Evolutionary conservation across 805 yeast species (phyloP).

Genomic region (Metschnikowia hibisci): DNA sequence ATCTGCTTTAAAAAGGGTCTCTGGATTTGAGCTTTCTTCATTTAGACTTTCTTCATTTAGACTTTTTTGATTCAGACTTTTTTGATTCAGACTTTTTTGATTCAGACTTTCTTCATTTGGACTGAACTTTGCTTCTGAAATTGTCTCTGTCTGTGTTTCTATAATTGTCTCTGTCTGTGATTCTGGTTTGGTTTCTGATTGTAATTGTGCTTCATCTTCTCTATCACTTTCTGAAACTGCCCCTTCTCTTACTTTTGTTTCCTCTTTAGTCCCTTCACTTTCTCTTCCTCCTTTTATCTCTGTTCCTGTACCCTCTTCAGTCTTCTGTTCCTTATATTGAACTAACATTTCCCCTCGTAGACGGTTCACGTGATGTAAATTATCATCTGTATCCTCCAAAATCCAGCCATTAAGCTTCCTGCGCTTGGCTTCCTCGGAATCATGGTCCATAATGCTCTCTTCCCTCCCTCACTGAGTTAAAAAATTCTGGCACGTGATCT

Average conservation of each 20-base stretch:
- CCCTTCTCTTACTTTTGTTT: neutral
- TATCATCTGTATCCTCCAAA: slow-evolving; percentile 20
- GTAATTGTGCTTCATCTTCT: too few relatives aligned
- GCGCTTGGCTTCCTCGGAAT: slow-evolving; percentile 4
- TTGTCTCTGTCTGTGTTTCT: too few relatives aligned
- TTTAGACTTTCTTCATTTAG: too few relatives aligned
- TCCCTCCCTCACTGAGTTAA: neutral
- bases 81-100: too few relatives aligned
- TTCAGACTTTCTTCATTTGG: too few relatives aligned
- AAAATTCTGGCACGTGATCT: neutral
- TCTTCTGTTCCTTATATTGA: neutral
- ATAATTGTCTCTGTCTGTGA: neutral
- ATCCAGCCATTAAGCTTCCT: slow-evolving; percentile 8
- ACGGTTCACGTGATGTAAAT: slow-evolving; percentile 18
- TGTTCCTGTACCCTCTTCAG: neutral
- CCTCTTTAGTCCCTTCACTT: neutral
- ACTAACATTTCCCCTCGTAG: slow-evolving; percentile 5
- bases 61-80: too few relatives aligned
- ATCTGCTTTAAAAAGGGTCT: slow-evolving; percentile 21
- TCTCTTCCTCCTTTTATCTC: neutral
- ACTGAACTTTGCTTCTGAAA: too few relatives aligned
- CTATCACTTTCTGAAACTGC: neutral
- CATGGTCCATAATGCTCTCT: neutral
- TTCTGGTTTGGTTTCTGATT: neutral
- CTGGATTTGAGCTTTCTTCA: too few relatives aligned